Evolutionary conservation across 2,329 filamentous ascomycete genomes (phyloP), one percentile per base, ranked within the genome.

Genomic region (Moelleriella libera): DNA sequence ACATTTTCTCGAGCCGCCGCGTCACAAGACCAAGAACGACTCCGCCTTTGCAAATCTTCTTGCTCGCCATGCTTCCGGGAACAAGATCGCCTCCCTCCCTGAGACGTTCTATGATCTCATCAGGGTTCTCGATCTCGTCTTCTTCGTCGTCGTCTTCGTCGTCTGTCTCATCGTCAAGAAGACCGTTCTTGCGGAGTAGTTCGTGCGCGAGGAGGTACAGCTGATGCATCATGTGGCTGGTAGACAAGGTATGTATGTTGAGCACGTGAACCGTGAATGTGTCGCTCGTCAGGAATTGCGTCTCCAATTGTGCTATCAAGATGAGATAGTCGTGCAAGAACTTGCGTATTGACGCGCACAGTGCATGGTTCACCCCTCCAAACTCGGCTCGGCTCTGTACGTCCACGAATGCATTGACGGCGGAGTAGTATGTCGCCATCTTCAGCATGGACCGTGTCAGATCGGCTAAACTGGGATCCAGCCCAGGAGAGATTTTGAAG

Each of bases 11-110:
- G 7, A 97, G 69, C 45, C 90, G 76, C 58, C 83, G 83, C 2
- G 88, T 94, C 48, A 98, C 76, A 31, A 97, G 68, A 1, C 88
- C 85, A 2, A 98, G 74, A n/a, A 96, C 88, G 52, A 88, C 85
- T 2, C 92, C 92, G n/a, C 92, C 92, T 68, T 95, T 97, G 70
- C 87, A 97, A 32, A 94, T 83, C 62, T 89, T 96, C 65, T 94
- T 94, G 43, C 80, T 83, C 0, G 85, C 80, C 68, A 92, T 83
- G 50, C 83, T 83, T 4, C 84, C 85, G 1, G 84, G 81, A 11
- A 83, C 75, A 30, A 94, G 70, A 53, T 94, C 88, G 12, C 86
- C 88, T 9, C 88, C 89, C 58, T 95, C 88, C 54, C 85, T 80
- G 37, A 98, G 68, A 43, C 86, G 88, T 64, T 96, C 89, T 21